phyloP scores from a whole-genome alignment of 768 basidiomycete species.

The Termitomyces heimii region DNA sequence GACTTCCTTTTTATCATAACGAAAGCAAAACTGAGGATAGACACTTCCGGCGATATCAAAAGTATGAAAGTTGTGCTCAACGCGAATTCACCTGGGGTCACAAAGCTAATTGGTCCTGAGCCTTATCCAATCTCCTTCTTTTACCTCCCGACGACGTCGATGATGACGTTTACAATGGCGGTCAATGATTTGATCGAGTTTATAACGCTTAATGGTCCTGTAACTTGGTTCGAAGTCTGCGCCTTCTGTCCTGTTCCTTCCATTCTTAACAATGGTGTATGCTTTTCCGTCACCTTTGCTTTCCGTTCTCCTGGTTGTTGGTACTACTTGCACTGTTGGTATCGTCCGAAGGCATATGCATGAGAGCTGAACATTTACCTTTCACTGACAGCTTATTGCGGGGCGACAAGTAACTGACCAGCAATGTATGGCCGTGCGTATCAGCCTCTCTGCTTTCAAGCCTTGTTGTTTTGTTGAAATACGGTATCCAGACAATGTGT shows the following conservation, averaged over 20 bases:
- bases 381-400: conserved; percentile 5
- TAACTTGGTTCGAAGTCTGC: neutral
- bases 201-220: neutral
- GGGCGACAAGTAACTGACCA: conserved; percentile 9
- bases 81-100: neutral
- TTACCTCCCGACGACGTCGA: neutral
- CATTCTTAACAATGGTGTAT: conserved; percentile 1
- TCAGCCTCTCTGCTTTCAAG: neutral
- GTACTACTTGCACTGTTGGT: conserved; percentile 8
- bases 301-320: neutral
- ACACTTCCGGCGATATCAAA: neutral
- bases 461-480: conserved; percentile 3
- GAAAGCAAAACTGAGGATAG: no score
- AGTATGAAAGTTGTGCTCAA: neutral
- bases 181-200: conserved; percentile 5
- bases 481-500: conserved; percentile 35
- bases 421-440: conserved; percentile 17
- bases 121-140: neutral
- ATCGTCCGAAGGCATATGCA: neutral
- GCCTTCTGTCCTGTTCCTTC: neutral
- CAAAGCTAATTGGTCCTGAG: neutral
- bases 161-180: conserved; percentile 2
- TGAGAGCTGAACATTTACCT: neutral
- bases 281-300: neutral
- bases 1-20: no score